Conservation (phyloP, 257 asterid species). For the Cynanchum wilfordii region DNA sequence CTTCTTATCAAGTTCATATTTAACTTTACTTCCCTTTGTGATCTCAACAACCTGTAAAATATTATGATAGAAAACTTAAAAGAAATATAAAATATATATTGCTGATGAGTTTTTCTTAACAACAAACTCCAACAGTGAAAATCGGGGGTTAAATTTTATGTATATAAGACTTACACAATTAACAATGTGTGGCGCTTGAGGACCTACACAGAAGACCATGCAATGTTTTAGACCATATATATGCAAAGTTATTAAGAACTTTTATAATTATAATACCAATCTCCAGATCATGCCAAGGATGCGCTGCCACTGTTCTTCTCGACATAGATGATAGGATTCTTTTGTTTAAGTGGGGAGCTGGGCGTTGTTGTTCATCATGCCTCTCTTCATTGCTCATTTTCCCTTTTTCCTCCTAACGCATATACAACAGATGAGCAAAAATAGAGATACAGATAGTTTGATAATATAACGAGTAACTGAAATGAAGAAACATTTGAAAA, state of each 20-base stretch:
- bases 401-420: neutral
- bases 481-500: too few species aligned
- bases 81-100: too few species aligned
- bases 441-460: too few species aligned
- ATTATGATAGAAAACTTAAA: too few species aligned
- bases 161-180: slow-evolving; percentile 19
- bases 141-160: too few species aligned
- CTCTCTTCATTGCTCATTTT: neutral
- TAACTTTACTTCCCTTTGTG: slow-evolving; percentile 20
- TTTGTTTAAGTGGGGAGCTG: slow-evolving; percentile 24
- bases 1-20: slow-evolving; percentile 21
- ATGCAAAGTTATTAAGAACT: too few species aligned
- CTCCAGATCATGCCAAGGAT: slow-evolving; percentile 35
- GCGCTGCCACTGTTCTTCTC: slow-evolving; percentile 32
- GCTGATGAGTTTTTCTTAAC: too few species aligned
- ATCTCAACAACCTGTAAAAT: slow-evolving; percentile 20
- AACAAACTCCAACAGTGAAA: too few species aligned
- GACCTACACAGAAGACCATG: slow-evolving; percentile 17
- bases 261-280: slow-evolving; percentile 13
- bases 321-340: slow-evolving; percentile 30
- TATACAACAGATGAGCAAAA: too few species aligned
- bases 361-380: neutral
- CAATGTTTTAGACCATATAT: neutral
- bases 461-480: too few species aligned
- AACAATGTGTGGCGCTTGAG: slow-evolving; percentile 25